Percentiles rank a stretch among this genome's conserved stretches.
These are phyloP conservation scores for Mycocentrospora acerina DNA, from an alignment of 2,329 filamentous ascomycete species.

Conservation along the genomic window DNA sequence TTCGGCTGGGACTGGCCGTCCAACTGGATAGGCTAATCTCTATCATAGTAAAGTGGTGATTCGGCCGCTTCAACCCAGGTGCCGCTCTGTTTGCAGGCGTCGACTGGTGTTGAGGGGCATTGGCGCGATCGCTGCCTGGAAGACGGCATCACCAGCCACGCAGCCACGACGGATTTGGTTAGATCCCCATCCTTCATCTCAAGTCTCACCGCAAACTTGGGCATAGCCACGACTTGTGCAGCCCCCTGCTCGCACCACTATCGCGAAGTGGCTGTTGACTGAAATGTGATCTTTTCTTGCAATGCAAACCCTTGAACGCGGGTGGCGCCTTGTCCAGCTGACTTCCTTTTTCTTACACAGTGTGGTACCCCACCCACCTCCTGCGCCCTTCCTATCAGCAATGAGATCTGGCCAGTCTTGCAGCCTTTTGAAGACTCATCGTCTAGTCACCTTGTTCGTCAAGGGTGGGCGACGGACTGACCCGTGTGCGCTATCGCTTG, in stretches of 20 bases:
- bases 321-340: too few species aligned
- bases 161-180: constrained; percentile 15
- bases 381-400: constrained; percentile 10
- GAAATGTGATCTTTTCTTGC: constrained; percentile 5
- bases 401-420: background rate
- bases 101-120: constrained; percentile 12
- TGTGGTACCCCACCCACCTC: background rate
- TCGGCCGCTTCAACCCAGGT: constrained; percentile 21
- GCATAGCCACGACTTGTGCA: constrained; percentile 25
- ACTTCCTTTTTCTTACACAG: background rate
- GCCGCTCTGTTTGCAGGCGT: constrained; percentile 19
- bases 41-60: constrained; percentile 7
- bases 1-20: constrained; percentile 10
- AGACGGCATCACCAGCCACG: constrained; percentile 13
- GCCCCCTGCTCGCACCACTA: constrained; percentile 6
- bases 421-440: constrained; percentile 22
- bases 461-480: constrained; percentile 17
- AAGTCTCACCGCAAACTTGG: constrained; percentile 4
- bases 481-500: constrained; percentile 23
- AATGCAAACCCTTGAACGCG: too few species aligned
- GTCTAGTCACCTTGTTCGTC: constrained; percentile 8
- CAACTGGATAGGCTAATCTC: constrained; percentile 15
- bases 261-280: constrained; percentile 13
- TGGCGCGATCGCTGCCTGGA: constrained; percentile 21
- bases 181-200: constrained; percentile 7